Evolutionary conservation across 2,329 filamentous ascomycete genomes (phyloP).

Genomic region (Colletotrichum lindemuthianum): DNA sequence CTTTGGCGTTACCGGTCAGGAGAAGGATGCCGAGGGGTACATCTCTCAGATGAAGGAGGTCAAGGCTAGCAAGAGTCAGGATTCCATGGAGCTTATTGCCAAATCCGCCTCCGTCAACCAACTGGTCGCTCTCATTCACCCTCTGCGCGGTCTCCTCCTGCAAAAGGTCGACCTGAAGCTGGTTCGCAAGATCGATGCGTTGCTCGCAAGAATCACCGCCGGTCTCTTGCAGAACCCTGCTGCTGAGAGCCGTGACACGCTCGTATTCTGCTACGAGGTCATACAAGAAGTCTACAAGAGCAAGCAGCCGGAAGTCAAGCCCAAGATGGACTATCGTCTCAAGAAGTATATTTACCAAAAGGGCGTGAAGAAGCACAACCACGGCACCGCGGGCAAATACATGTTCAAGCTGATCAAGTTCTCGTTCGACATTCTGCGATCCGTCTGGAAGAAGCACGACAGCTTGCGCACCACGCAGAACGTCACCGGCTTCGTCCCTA

Average conservation of each 20-base stretch:
- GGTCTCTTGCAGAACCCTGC: slow-evolving; percentile 86
- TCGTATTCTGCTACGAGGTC: slow-evolving; percentile 96
- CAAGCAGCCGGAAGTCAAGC: slow-evolving; percentile 60
- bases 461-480: slow-evolving; percentile 82
- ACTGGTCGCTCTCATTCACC: slow-evolving; percentile 79
- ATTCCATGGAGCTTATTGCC: slow-evolving; percentile 94
- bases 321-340: slow-evolving; percentile 69
- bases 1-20: slow-evolving; percentile 90
- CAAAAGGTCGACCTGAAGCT: slow-evolving; percentile 87
- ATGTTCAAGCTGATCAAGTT: slow-evolving; percentile 90
- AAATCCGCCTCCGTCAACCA: slow-evolving; percentile 80
- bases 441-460: slow-evolving; percentile 87
- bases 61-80: slow-evolving; percentile 97
- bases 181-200: slow-evolving; percentile 89
- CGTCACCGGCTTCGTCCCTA: slow-evolving; percentile 84
- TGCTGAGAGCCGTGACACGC: slow-evolving; percentile 79
- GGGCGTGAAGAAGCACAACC: slow-evolving; percentile 78
- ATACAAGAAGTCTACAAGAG: slow-evolving; percentile 86
- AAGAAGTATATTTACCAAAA: slow-evolving; percentile 84
- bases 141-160: slow-evolving; percentile 79
- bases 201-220: slow-evolving; percentile 83
- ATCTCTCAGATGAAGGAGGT: slow-evolving; percentile 96
- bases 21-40: slow-evolving; percentile 97
- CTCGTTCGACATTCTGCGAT: slow-evolving; percentile 85
- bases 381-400: slow-evolving; percentile 79